These are phyloP conservation scores for Discostella stelligeroides DNA, from an alignment of 108 stramenopile species.

Conservation along the genomic window DNA sequence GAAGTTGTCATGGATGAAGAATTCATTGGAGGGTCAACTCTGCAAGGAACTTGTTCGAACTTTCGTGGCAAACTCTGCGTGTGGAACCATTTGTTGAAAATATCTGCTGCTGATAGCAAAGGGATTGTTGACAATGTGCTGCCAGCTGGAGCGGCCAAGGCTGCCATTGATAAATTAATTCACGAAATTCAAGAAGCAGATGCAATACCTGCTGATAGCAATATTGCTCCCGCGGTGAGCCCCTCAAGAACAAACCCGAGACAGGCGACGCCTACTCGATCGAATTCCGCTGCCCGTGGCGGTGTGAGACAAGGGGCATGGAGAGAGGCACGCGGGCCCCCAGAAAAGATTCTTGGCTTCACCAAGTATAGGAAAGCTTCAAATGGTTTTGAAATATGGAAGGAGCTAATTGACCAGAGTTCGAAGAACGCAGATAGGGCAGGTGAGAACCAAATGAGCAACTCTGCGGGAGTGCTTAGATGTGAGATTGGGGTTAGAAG, in stretches of 20 bases:
- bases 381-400: slow-evolving; percentile 67
- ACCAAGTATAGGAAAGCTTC: slow-evolving; percentile 51
- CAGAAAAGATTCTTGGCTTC: slow-evolving; percentile 71
- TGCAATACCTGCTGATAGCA: slow-evolving; percentile 1
- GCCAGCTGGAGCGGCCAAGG: slow-evolving; percentile 69
- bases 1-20: slow-evolving; percentile 99
- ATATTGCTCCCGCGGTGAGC: slow-evolving; percentile 8
- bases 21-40: slow-evolving; percentile 92
- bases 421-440: slow-evolving; percentile 21
- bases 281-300: slow-evolving; percentile 43
- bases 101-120: slow-evolving; percentile 69
- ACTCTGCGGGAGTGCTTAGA: slow-evolving; percentile 34
- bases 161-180: slow-evolving; percentile 62
- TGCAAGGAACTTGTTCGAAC: slow-evolving; percentile 94
- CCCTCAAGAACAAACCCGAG: neutral
- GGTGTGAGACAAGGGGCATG: slow-evolving; percentile 58
- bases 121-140: slow-evolving; percentile 74
- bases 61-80: slow-evolving; percentile 94
- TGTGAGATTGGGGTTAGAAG: slow-evolving; percentile 50
- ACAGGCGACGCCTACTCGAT: slow-evolving; percentile 18
- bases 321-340: slow-evolving; percentile 71
- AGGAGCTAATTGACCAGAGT: slow-evolving; percentile 49
- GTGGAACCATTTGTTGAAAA: slow-evolving; percentile 88
- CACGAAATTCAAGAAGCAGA: slow-evolving; percentile 51
- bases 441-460: slow-evolving; percentile 28